Base-by-base conservation (phyloP, 352 stramenopile genomes). In the Phytophthora lateralis region DNA sequence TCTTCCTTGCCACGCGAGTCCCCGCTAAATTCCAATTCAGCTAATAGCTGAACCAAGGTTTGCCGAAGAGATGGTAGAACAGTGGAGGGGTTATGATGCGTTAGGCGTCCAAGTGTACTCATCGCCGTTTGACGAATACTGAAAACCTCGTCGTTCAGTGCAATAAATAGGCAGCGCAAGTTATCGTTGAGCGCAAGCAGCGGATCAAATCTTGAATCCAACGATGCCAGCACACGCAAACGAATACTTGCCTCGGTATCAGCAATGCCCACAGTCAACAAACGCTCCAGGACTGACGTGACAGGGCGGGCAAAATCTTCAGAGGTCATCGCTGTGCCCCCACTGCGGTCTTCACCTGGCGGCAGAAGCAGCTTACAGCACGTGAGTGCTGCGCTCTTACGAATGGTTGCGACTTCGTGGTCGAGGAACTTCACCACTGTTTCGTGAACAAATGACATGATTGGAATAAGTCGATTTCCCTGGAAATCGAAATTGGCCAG, bases 391-490 rank as follows among this genome's bases (percentile, higher is more conserved):
- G 88, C 88, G 38, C 82, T 93, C 41, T 90, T 89, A n/a, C 88
- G 88, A 30, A 96, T 93, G 26, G 78, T 80, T 3, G 85, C 81
- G 34, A 91, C 82, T 42, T 96, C 88, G 54, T 96, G 85, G 35
- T 96, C 88, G 12, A 96, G 71, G 48, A 95, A 96, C 41, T 92
- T 94, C 4, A 94, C 88, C 20, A 96, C 88, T 5, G 80, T 91
- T 63, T 93, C 82, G 45, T 96, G 88, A 38, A 96, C 85, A 66
- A 93, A 93, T 50, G 92, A 82, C 80, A 96, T 88, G 69, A 96
- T 88, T 9, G 88, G 88, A 35, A 96, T 93, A 24, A 88, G 72
- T 15, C 85, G 84, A 47, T 92, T 96, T 17, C 85, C 85, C 34
- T 90, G 80, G 45, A 96, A 96, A 45, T 96, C 85, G 57, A 96